Base-by-base conservation (phyloP, 441 rosid genomes). In the Aleurites moluccanus region DNA sequence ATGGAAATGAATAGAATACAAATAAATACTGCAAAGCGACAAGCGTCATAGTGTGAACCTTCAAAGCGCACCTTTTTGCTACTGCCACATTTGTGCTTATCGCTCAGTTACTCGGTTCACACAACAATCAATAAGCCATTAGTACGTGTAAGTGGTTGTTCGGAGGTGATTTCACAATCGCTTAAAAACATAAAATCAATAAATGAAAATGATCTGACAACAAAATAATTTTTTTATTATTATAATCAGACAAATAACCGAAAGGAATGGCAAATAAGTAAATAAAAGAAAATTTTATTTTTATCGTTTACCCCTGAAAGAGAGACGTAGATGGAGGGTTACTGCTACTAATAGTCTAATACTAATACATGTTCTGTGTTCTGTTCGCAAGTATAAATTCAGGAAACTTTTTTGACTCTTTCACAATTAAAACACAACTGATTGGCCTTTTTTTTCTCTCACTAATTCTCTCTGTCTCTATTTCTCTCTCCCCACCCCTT, bases 231-330 rank as follows among this genome's bases (percentile, higher is more conserved):
- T n/a, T n/a, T n/a, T n/a, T n/a, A n/a, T n/a, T n/a, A n/a, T n/a
- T n/a, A n/a, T n/a, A n/a, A n/a, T n/a, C n/a, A n/a, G n/a, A 73
- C 20, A 69, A 60, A n/a, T 4, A 60, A 81, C 69, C 85, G 80
- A 76, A 78, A 83, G 79, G 11, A 56, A 71, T 86, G 85, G 86
- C 69, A 83, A 9, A 52, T 14, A 38, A 15, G 85, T 84, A 73
- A 86, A 50, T 57, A 11, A 40, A 10, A 53, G 7, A 2, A 28
- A 60, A 3, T 3, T 6, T 55, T 55, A 1, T n/a, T 45, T 45
- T 45, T 45, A 35, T 13, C 15, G 0, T 45, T 9, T 45, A 15
- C 15, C 15, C 49, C 38, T 35, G 38, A 0, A 35, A 38, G 38
- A 35, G 38, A 35, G 38, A 35, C 1, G 0, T n/a, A 30, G 2